Percentiles rank a stretch among this genome's conserved stretches.
These are phyloP conservation scores for Thermothielavioides terrestris DNA, from an alignment of 495 filamentous ascomycete species.

Conservation along the genomic window DNA sequence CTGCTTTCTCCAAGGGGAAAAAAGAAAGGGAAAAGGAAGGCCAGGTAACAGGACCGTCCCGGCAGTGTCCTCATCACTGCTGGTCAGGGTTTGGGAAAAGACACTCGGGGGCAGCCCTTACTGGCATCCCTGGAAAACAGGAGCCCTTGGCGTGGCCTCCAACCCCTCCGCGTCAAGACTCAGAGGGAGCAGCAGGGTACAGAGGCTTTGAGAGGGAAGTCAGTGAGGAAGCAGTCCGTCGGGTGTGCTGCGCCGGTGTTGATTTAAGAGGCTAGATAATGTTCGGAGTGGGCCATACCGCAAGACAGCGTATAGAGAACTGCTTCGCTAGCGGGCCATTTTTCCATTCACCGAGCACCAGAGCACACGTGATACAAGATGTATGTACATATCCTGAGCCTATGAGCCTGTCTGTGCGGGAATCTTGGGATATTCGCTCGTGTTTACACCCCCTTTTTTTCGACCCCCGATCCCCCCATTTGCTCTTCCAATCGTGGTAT, in stretches of 20 bases:
- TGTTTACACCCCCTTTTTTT: no score
- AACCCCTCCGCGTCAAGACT: not conserved
- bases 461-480: no score
- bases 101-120: not conserved
- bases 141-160: not conserved
- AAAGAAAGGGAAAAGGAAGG: no score
- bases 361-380: no score
- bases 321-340: not conserved
- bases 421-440: no score
- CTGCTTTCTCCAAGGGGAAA: not conserved
- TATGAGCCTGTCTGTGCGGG: no score
- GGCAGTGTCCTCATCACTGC: not conserved
- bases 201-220: no score
- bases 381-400: no score
- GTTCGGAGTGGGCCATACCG: not conserved
- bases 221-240: not conserved
- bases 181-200: no score
- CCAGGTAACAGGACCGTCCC: not conserved
- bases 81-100: not conserved
- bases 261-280: not conserved
- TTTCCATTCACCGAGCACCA: no score
- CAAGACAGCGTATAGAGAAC: conserved; percentile 1
- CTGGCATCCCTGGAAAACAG: not conserved
- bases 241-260: not conserved
- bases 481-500: no score